Conservation (phyloP, 148 eudicot species). For the Diospyros kaki region DNA sequence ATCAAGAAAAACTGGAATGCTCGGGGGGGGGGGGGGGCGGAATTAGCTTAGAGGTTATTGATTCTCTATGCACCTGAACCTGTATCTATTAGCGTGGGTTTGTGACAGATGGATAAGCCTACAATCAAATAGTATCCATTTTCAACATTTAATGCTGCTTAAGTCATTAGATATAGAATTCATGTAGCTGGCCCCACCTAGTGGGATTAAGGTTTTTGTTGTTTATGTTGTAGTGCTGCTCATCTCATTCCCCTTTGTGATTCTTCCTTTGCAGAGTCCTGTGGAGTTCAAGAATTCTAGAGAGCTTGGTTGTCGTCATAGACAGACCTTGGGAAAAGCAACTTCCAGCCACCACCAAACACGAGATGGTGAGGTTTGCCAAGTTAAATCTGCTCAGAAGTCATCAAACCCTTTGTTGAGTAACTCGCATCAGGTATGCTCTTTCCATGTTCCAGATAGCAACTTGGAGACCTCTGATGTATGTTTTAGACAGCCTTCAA, state of each 20-base stretch:
- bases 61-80: neutral
- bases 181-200: too few species aligned
- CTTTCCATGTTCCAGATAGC: slow-evolving; percentile 23
- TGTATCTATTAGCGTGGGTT: neutral
- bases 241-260: slow-evolving; percentile 1
- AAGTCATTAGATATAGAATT: neutral
- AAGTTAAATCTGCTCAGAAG: slow-evolving; percentile 23
- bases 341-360: slow-evolving; percentile 16
- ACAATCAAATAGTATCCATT: neutral
- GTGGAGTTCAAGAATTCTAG: slow-evolving; percentile 27
- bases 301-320: slow-evolving; percentile 11
- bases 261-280: slow-evolving; percentile 20
- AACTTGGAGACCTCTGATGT: slow-evolving; percentile 23
- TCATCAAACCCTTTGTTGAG: slow-evolving; percentile 21
- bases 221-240: too few species aligned
- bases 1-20: too few species aligned
- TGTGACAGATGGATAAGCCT: neutral
- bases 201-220: too few species aligned
- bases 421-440: slow-evolving; percentile 17
- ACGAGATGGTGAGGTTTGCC: slow-evolving; percentile 16
- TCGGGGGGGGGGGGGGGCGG: too few species aligned
- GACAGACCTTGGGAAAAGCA: slow-evolving; percentile 26
- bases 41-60: neutral
- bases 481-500: slow-evolving; percentile 10
- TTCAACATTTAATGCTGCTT: neutral